Evolutionary conservation across 257 asterid species (phyloP).

Genomic region (Jaltomata sinuosa): DNA sequence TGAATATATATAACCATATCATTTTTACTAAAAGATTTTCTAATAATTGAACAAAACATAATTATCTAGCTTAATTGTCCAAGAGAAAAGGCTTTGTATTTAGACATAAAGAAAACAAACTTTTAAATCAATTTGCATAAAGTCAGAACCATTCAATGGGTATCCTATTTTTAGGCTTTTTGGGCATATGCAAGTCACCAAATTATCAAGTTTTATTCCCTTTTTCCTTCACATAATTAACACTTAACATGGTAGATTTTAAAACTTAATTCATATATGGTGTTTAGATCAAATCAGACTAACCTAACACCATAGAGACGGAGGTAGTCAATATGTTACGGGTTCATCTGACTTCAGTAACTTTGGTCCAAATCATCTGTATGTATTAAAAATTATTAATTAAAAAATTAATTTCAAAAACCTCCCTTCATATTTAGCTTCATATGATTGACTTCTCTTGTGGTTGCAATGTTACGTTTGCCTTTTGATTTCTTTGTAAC

Average conservation of each 20-base stretch:
- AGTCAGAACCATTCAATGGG: not conserved
- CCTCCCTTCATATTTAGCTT: too few species aligned
- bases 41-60: not conserved
- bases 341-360: not conserved
- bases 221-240: not conserved
- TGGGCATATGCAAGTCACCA: not conserved
- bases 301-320: not conserved
- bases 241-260: not conserved
- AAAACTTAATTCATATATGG: not conserved
- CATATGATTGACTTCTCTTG: too few species aligned
- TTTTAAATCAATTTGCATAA: not conserved
- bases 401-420: too few species aligned
- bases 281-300: not conserved
- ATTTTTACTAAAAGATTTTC: not conserved
- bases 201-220: not conserved
- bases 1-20: not conserved
- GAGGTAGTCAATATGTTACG: not conserved
- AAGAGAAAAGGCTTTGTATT: not conserved
- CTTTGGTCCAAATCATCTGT: accelerated
- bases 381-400: not conserved
- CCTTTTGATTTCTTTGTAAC: too few species aligned
- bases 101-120: not conserved
- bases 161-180: not conserved
- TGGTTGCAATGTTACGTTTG: too few species aligned
- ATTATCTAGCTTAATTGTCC: not conserved